Evolutionary conservation across 1,284 basidiomycete genomes (phyloP).

Genomic region (Testicularia cyperi): DNA sequence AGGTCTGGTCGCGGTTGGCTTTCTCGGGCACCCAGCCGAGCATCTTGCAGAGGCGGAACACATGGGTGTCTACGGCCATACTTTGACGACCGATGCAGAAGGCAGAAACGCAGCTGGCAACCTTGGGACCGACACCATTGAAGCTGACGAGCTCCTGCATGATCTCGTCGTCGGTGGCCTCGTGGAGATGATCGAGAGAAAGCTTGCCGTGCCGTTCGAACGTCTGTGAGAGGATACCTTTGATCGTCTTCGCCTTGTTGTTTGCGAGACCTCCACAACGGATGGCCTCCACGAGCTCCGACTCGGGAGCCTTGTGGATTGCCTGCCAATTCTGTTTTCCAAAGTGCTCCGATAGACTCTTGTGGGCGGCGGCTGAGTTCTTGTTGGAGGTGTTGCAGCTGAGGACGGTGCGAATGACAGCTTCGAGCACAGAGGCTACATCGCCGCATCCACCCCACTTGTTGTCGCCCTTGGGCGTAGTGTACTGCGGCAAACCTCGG

Average conservation of each 20-base stretch:
- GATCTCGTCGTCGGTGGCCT: constrained; percentile 66
- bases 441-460: constrained; percentile 45
- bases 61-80: constrained; percentile 76
- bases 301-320: constrained; percentile 66
- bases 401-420: constrained; percentile 72
- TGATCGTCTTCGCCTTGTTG: constrained; percentile 71
- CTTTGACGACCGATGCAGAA: constrained; percentile 73
- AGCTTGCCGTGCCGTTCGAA: constrained; percentile 32
- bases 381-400: constrained; percentile 72
- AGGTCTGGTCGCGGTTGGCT: constrained; percentile 68
- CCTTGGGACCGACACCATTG: constrained; percentile 74
- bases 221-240: constrained; percentile 34
- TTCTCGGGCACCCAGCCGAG: constrained; percentile 73
- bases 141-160: constrained; percentile 65
- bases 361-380: constrained; percentile 71
- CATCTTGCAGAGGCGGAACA: constrained; percentile 67
- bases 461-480: constrained; percentile 19
- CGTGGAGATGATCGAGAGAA: constrained; percentile 62
- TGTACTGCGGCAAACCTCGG: constrained; percentile 26
- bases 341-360: constrained; percentile 67
- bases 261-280: constrained; percentile 72
- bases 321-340: constrained; percentile 69
- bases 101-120: constrained; percentile 74
- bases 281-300: constrained; percentile 68
- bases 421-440: constrained; percentile 66